Evolutionary conservation across 805 yeast species (phyloP).

Genomic region (Zygoascus flipseniorum): DNA sequence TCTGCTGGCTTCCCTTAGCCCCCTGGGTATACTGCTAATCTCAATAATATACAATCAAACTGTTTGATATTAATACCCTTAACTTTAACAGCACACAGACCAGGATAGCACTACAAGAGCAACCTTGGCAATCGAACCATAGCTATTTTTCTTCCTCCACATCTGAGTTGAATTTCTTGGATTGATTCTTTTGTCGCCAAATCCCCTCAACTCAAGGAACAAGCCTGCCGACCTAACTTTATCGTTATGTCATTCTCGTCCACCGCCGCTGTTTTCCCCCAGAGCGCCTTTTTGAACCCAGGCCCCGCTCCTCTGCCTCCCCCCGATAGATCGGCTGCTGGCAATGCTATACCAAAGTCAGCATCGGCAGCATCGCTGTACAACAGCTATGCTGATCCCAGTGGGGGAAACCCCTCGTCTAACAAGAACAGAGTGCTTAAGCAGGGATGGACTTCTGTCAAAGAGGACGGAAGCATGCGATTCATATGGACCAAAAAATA

Average conservation of each 20-base stretch:
- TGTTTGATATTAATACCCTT: neutral
- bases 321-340: neutral
- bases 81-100: neutral
- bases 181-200: no score
- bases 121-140: neutral
- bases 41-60: neutral
- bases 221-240: neutral
- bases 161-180: no score
- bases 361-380: neutral
- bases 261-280: conserved; percentile 37
- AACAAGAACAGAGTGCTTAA: conserved; percentile 18
- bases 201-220: neutral
- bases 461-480: conserved; percentile 77
- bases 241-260: conserved; percentile 36
- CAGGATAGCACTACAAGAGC: neutral
- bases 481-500: conserved; percentile 91
- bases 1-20: neutral
- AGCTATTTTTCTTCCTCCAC: no score
- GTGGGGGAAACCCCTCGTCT: neutral
- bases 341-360: neutral
- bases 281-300: conserved; percentile 42
- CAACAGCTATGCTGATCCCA: neutral
- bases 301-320: conserved; percentile 54
- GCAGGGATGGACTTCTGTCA: conserved; percentile 84
- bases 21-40: neutral